Base-by-base conservation (phyloP, 2,329 filamentous ascomycete genomes). In the Cryphonectria naterciae region DNA sequence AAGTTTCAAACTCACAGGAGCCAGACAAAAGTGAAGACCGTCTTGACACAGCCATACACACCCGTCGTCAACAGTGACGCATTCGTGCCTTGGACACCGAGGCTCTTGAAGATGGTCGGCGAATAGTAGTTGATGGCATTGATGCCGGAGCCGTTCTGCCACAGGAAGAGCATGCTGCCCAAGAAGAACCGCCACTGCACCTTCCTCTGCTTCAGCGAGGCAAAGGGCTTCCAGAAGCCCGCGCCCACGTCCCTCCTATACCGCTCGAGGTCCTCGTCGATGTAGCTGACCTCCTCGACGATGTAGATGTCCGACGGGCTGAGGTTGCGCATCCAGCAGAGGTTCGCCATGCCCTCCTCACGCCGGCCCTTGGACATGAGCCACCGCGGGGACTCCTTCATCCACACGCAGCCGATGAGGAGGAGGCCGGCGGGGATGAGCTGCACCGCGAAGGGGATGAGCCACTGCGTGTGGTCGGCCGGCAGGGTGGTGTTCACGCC, bases 121-220 rank as follows among this genome's bases (percentile, higher is more conserved):
- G 83, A 86, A 80, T 91, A 93, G 81, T 93, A 94, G 83, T 93
- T 94, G 82, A 93, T 91, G 28, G 92, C 91, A 75, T 94, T 94
- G 82, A 94, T 94, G 2, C 92, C 92, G 3, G 83, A 86, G 65
- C 90, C 90, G 75, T 95, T 95, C 80, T 95, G 93, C 86, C 90
- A 94, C 68, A 95, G 83, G 84, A 95, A 95, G 28, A 95, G 85
- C 76, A 92, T 87, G 69, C 87, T 87, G 63, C 92, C 92, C 15
- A 95, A 85, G 78, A 93, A 87, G 80, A 95, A 90, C 58, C 92
- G 88, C 84, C 89, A 93, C 74, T 88, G 88, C 37, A 92, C 86
- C 76, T 86, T 86, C 70, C 81, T 83, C 74, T 88, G 81, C 75
- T 83, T 85, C 70, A 86, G 83, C 32, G 88, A 83, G 10, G 84